A percentile compares a stretch with the other conserved stretches of the same genome.
Conservation (phyloP, 805 yeast species). For the Kodamaea hsintzibuensis region DNA sequence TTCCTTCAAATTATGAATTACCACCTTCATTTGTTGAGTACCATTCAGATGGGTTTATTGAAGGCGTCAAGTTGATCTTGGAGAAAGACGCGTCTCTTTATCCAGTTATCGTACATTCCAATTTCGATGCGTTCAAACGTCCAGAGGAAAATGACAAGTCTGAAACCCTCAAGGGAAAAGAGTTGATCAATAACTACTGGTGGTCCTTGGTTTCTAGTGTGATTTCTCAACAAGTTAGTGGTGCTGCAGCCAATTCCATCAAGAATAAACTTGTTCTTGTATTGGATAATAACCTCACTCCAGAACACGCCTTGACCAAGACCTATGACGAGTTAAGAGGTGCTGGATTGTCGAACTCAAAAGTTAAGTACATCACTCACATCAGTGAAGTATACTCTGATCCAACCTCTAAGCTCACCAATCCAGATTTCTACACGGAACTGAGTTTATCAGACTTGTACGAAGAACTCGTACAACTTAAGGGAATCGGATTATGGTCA, state of each 20-base stretch:
- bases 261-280: constrained; percentile 43
- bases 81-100: constrained; percentile 35
- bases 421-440: constrained; percentile 35
- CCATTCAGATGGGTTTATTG: constrained; percentile 36
- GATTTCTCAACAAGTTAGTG: constrained; percentile 75
- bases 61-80: constrained; percentile 32
- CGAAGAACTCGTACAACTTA: constrained; percentile 51
- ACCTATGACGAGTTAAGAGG: constrained; percentile 51
- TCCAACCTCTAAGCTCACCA: constrained; percentile 32
- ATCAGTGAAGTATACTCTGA: constrained; percentile 54
- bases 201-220: constrained; percentile 41
- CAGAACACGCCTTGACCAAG: constrained; percentile 44
- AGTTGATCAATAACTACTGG: constrained; percentile 35
- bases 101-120: constrained; percentile 28
- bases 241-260: constrained; percentile 76
- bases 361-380: constrained; percentile 60
- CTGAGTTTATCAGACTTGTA: constrained; percentile 47
- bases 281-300: constrained; percentile 49
- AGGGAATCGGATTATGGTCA: constrained; percentile 85
- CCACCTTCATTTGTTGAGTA: constrained; percentile 30
- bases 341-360: constrained; percentile 70
- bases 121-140: constrained; percentile 26
- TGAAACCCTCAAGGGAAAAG: constrained; percentile 9
- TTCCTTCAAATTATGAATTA: constrained; percentile 9
- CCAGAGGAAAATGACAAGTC: neutral